These are phyloP conservation scores for Salvia sclarea DNA, from an alignment of 305 asterid species.

Conservation along the genomic window DNA sequence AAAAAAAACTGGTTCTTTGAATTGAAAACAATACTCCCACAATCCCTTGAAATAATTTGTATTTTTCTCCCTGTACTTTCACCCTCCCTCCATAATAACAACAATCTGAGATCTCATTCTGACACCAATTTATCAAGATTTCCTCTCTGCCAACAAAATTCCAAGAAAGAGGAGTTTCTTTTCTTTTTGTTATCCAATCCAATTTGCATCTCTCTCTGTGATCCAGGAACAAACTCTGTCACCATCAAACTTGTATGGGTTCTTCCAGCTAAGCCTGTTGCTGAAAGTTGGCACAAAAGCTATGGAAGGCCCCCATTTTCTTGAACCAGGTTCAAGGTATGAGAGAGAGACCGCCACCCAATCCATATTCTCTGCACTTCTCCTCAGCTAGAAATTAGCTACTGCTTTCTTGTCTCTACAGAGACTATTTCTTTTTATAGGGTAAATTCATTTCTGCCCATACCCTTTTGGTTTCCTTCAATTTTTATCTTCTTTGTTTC, in stretches of 20 bases:
- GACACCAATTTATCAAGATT: constrained; percentile 64
- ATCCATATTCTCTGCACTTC: constrained; percentile 72
- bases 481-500: constrained; percentile 32
- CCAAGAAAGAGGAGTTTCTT: constrained; percentile 46
- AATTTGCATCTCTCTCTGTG: constrained; percentile 50
- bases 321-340: constrained; percentile 86
- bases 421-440: constrained; percentile 34
- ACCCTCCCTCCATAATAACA: constrained; percentile 24
- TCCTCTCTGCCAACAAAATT: constrained; percentile 47
- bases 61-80: constrained; percentile 15
- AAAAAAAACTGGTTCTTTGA: constrained; percentile 35
- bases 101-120: constrained; percentile 68
- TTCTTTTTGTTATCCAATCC: constrained; percentile 53
- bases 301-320: constrained; percentile 68
- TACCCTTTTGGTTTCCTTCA: constrained; percentile 57
- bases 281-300: constrained; percentile 52
- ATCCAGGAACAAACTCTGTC: constrained; percentile 92
- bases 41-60: constrained; percentile 17
- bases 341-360: constrained; percentile 32
- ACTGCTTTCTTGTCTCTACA: constrained; percentile 50
- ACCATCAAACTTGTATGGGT: constrained; percentile 68
- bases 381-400: constrained; percentile 39
- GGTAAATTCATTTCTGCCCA: constrained; percentile 65
- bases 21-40: constrained; percentile 35
- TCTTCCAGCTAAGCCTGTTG: constrained; percentile 83